Percentiles rank a stretch among this genome's conserved stretches.
Evolutionary conservation across 2,329 filamentous ascomycete genomes (phyloP).

Genomic region (Pseudopyricularia cyperi): DNA sequence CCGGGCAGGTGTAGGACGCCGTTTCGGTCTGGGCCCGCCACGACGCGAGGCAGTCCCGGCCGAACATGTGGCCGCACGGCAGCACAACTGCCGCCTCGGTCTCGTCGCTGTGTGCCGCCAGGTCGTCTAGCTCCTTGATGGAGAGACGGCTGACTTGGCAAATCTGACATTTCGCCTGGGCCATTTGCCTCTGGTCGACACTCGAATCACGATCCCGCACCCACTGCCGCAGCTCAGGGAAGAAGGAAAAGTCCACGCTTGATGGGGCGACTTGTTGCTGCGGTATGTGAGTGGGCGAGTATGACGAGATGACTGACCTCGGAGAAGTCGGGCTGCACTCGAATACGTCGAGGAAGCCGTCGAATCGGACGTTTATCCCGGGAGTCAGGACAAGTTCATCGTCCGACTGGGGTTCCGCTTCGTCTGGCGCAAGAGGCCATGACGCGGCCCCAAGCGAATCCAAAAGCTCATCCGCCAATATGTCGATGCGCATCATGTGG

Average conservation of each 20-base stretch:
- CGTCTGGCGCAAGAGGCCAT: neutral
- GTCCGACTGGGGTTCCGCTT: neutral
- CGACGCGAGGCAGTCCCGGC: neutral
- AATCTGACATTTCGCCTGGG: neutral
- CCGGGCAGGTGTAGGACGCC: neutral
- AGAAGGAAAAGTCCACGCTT: neutral
- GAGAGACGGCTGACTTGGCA: neutral
- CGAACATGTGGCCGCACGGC: slow-evolving; percentile 1
- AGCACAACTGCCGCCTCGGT: neutral
- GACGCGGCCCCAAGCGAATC: neutral
- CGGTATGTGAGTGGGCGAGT: neutral
- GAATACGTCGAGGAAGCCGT: neutral
- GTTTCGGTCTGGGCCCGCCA: neutral
- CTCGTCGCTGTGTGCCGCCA: neutral
- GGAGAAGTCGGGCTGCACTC: neutral
- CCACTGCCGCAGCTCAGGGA: neutral
- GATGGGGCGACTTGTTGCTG: neutral
- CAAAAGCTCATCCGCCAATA: neutral
- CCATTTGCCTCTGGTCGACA: neutral
- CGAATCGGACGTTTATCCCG: neutral
- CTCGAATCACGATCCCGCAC: neutral
- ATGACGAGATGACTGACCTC: neutral
- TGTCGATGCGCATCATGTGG: neutral
- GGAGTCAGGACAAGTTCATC: neutral
- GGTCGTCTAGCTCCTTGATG: neutral